Percentiles rank a stretch among this genome's conserved stretches.
Evolutionary conservation across 176 grass and related monocot species (phyloP).

Genomic region (Aegilops speltoides): DNA sequence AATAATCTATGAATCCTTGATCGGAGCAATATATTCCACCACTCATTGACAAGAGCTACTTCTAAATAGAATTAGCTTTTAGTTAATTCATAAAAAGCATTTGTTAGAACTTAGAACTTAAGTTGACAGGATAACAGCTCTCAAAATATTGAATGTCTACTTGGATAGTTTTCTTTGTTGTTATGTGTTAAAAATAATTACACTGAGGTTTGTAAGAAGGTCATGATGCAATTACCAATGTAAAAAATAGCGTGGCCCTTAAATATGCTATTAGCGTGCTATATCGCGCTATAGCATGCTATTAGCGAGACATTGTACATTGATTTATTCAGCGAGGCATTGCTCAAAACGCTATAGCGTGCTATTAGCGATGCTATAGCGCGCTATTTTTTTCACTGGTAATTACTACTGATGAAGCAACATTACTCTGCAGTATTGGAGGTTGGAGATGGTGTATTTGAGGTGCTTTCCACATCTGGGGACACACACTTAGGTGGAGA

Average conservation of each 20-base stretch:
- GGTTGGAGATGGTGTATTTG: constrained; percentile 69
- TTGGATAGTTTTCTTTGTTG: not conserved
- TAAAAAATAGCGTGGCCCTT: no score
- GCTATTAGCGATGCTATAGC: no score
- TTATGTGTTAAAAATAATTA: not conserved
- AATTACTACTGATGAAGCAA: constrained; percentile 8
- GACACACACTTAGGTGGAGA: constrained; percentile 71
- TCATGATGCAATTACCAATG: not conserved
- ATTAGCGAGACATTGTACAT: no score
- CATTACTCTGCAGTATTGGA: constrained; percentile 45
- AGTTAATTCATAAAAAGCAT: not conserved
- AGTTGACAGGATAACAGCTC: not conserved
- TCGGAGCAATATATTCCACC: not conserved
- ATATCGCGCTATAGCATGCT: no score
- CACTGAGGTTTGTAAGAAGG: not conserved
- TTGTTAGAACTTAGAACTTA: not conserved
- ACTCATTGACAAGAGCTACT: not conserved
- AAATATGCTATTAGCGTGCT: no score
- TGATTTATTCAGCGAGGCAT: no score
- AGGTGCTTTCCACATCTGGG: constrained; percentile 70
- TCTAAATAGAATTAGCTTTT: constrained; percentile 13
- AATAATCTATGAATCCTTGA: constrained; percentile 5
- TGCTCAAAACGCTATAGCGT: no score
- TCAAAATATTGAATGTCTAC: not conserved
- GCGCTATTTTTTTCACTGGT: not conserved